These are phyloP conservation scores for Plasmodium malariae DNA, from an alignment of 169 alveolate genomes.

Conservation along the genomic window DNA sequence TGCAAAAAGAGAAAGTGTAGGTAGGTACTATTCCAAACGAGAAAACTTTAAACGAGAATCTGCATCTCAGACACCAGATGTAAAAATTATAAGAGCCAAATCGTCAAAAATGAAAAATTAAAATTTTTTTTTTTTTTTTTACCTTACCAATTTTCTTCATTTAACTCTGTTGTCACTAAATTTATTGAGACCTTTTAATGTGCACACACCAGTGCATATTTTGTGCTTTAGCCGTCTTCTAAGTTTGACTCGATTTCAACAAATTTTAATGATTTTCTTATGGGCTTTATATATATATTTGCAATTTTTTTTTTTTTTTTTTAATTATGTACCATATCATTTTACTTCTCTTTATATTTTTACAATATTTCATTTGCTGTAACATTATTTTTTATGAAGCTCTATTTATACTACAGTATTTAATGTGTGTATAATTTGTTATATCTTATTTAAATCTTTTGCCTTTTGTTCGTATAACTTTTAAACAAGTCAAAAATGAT, in stretches of 20 bases:
- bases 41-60: slow-evolving; percentile 44
- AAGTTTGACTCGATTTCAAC: too few relatives aligned
- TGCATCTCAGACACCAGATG: slow-evolving; percentile 11
- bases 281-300: too few relatives aligned
- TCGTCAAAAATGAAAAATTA: slow-evolving; percentile 31
- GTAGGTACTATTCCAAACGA: slow-evolving; percentile 1
- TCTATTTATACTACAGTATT: not conserved
- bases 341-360: not conserved
- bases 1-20: slow-evolving; percentile 34
- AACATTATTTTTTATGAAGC: not conserved
- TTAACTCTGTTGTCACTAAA: not conserved
- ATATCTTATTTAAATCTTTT: too few relatives aligned
- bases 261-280: too few relatives aligned
- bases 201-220: too few relatives aligned
- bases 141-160: not conserved
- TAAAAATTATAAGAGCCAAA: not conserved
- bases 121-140: not conserved
- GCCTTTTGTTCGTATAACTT: too few relatives aligned
- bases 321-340: not conserved
- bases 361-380: not conserved
- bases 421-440: too few relatives aligned
- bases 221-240: too few relatives aligned
- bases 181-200: too few relatives aligned
- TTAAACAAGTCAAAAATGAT: too few relatives aligned
- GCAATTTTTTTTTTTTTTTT: too few relatives aligned